phyloP scores from a whole-genome alignment of 2,329 filamentous ascomycete genomes.

The Phyllosticta ampelicida region DNA sequence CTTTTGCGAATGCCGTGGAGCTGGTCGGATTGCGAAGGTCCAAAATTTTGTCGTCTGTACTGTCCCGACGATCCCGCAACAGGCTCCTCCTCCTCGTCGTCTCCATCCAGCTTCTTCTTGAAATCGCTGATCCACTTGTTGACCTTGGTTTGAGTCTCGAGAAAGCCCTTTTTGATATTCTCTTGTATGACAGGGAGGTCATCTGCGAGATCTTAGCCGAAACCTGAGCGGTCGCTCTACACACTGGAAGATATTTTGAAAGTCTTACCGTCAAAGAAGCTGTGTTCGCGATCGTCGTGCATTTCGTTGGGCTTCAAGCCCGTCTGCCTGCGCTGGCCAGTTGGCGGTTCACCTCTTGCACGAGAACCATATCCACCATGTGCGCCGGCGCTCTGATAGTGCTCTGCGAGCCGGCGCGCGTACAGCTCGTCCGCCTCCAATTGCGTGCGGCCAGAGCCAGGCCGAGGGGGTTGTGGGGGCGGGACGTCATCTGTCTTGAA shows the following conservation, averaged over 20 bases:
- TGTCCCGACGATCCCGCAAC: conserved; percentile 34
- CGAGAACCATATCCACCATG: conserved; percentile 13
- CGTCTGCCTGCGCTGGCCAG: conserved; percentile 40
- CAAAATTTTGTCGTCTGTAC: conserved; percentile 28
- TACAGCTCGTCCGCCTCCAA: conserved; percentile 85
- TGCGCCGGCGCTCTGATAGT: conserved; percentile 49
- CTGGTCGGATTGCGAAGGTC: conserved; percentile 28
- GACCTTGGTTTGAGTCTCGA: conserved; percentile 86
- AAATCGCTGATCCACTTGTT: conserved; percentile 86
- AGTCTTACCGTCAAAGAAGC: conserved; percentile 66
- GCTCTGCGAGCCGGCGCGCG: conserved; percentile 83
- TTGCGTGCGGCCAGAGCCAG: conserved; percentile 59
- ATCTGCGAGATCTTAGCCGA: conserved; percentile 42
- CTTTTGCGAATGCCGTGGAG: conserved; percentile 28
- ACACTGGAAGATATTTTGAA: background rate
- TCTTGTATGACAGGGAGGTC: conserved; percentile 88
- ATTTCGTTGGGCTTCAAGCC: conserved; percentile 46
- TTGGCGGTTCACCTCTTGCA: conserved; percentile 23
- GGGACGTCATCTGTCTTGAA: conserved; percentile 43
- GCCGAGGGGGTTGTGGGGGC: conserved; percentile 73
- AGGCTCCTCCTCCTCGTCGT: conserved; percentile 61
- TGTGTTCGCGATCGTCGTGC: conserved; percentile 56
- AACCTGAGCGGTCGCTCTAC: background rate
- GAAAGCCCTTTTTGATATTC: conserved; percentile 86
- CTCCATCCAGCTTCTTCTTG: conserved; percentile 88